Percentiles rank a stretch among this genome's conserved stretches.
These are phyloP conservation scores for Trichoderma erinaceum DNA, from an alignment of 495 filamentous ascomycete species.

Conservation along the genomic window DNA sequence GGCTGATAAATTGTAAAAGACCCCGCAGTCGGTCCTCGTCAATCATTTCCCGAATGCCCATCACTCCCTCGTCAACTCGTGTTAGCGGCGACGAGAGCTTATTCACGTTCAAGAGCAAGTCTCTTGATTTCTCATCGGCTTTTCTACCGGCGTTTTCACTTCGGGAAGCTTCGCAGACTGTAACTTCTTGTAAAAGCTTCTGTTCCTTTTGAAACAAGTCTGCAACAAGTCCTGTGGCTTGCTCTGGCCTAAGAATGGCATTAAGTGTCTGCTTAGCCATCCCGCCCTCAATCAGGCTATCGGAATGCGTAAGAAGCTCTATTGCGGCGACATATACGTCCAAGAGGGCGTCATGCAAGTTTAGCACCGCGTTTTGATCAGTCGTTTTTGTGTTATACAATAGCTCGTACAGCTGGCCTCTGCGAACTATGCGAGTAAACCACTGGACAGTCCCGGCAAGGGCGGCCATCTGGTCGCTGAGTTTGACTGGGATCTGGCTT, in stretches of 20 bases:
- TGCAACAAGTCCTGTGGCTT: neutral
- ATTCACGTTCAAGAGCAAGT: neutral
- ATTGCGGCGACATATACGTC: neutral
- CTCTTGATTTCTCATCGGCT: neutral
- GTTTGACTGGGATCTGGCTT: neutral
- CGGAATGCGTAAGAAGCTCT: neutral
- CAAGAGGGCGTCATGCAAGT: neutral
- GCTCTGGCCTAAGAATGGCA: neutral
- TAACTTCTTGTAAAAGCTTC: neutral
- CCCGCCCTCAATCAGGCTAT: neutral
- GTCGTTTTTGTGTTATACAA: neutral
- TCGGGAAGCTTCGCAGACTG: neutral
- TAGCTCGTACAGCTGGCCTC: neutral
- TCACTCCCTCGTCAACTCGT: neutral
- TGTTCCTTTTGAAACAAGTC: neutral
- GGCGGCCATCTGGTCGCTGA: neutral
- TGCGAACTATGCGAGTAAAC: neutral
- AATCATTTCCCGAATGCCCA: neutral
- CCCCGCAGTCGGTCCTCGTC: neutral
- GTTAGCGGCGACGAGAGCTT: neutral
- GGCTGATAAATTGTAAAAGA: neutral
- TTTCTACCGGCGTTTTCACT: neutral
- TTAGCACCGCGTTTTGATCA: neutral
- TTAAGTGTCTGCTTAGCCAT: neutral
- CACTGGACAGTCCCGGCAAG: neutral